Base-by-base conservation (phyloP, 2,329 filamentous ascomycete genomes). In the Neofusicoccum umdonicola region DNA sequence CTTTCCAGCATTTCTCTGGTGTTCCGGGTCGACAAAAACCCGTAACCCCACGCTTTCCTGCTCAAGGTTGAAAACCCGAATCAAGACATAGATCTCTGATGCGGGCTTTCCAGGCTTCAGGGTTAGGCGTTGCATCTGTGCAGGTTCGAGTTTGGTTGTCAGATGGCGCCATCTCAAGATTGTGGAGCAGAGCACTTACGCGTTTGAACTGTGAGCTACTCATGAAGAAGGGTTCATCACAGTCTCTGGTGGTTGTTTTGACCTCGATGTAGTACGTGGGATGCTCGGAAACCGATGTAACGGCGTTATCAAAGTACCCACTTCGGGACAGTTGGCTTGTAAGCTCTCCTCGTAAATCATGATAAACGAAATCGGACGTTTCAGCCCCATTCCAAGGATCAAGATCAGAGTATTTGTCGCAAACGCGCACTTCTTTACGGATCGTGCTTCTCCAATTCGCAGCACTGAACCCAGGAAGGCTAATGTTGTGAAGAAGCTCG, bases 381-480 rank as follows among this genome's bases (percentile, higher is more conserved):
- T 85, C 82, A 0, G 44, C 27, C 0, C 79, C 77, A 0, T 3
- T 60, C 81, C 81, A 84, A 4, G 72, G 62, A 0, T 48, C 15
- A 69, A 85, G 74, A 35, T 77, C 71, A 0, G 70, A 37, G 66
- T 84, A 85, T 0, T 77, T 71, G 1, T 74, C 71, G 65, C 83
- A 80, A 0, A 70, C 66, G 0, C 63, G 73, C 3, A 80, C 76
- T 63, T 78, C 75, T 22, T 73, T 71, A 9, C 82, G 74, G n/a
- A 85, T 82, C 0, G 69, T 82, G 66, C 82, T 85, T 64, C 75
- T 71, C 83, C 84, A 85, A 41, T 84, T 83, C 0, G 69, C 65
- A 1, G 67, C 62, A 1, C 63, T 67, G 52, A 84, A 85, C 0
- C 65, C 68, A 1, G 76, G 72, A 7, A 80, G 68, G 13, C 69